Evolutionary conservation across 1,284 basidiomycete species (phyloP), one percentile per base, ranked within the genome.

Genomic region (Microbotryum intermedium): DNA sequence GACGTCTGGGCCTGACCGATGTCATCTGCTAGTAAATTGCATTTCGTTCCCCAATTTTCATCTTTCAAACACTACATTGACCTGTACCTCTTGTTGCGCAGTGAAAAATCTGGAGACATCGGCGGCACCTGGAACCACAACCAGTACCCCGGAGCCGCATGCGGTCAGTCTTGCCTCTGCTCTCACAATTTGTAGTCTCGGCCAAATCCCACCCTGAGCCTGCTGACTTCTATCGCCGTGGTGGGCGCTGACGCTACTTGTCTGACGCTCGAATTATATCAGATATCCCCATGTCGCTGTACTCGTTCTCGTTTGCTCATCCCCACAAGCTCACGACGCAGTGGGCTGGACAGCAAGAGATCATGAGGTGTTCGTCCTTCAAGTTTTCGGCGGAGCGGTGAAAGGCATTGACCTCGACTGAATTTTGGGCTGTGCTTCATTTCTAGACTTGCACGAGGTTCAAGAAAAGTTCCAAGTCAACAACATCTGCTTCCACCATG

Each of bases 121-220:
- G 66, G 66, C 7, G 66, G 66, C 2, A 68, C 66, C 5, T 68
- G 66, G 66, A 54, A n/a, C 45, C 43, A 29, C 26, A 29, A 62
- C 11, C 34, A 39, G 18, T 39, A 39, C 34, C 34, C 34, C 34
- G 34, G 34, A 39, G 34, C 34, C 34, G 34, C 34, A 16, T 39
- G 34, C 34, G 34, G 34, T 39, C 18, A 39, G 34, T 39, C 34
- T 16, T 39, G 34, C 34, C 34, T 11, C 34, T 11, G 34, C 11
- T 39, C 13, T 39, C 34, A 11, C 6, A 39, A 45, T 58, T 55
- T 2, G 66, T 62, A 42, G 58, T 62, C 3, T 64, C 61, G 10
- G 64, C 61, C 8, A 59, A 57, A 0, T 62, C 57, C 57, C 62
- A 65, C 53, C 62, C 65, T 16, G 63, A 1, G 30, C 65, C 50